phyloP scores from a whole-genome alignment of 169 alveolate species.

The Cryptosporidium meleagridis region DNA sequence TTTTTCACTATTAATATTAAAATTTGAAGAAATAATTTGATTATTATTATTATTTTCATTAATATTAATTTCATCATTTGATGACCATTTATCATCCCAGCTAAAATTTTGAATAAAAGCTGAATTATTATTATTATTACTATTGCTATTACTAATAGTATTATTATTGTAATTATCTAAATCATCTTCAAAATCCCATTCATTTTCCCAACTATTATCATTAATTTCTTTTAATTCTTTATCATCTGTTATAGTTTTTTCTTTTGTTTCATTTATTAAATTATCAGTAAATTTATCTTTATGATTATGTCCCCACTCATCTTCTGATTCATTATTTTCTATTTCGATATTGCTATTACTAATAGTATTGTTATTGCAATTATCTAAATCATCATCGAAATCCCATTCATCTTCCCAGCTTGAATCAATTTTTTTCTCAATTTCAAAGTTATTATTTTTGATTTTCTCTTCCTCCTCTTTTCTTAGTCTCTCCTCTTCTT shows the following conservation, averaged over 20 bases:
- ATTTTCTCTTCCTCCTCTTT: not conserved
- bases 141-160: not conserved
- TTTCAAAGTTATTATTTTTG: not conserved
- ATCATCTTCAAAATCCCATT: slow-evolving; percentile 1
- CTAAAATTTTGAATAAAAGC: not conserved
- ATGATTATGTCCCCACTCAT: not conserved
- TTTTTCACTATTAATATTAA: not conserved
- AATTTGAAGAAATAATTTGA: not conserved
- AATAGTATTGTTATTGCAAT: not conserved
- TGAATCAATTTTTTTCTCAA: not conserved
- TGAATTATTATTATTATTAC: not conserved
- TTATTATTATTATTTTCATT: not conserved
- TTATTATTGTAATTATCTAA: not conserved
- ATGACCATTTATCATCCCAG: slow-evolving; percentile 51
- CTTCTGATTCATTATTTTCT: not conserved
- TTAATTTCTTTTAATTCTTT: not conserved
- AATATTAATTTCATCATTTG: slow-evolving; percentile 1
- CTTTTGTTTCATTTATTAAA: not conserved
- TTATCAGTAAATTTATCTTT: not conserved
- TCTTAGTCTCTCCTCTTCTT: not conserved
- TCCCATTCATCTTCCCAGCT: slow-evolving; percentile 48
- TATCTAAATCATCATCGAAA: not conserved
- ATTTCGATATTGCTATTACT: not conserved
- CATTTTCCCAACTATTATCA: slow-evolving; percentile 1
- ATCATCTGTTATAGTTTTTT: not conserved